Evolutionary conservation across 108 stramenopile genomes (phyloP).

Genomic region (Fistulifera solaris): DNA sequence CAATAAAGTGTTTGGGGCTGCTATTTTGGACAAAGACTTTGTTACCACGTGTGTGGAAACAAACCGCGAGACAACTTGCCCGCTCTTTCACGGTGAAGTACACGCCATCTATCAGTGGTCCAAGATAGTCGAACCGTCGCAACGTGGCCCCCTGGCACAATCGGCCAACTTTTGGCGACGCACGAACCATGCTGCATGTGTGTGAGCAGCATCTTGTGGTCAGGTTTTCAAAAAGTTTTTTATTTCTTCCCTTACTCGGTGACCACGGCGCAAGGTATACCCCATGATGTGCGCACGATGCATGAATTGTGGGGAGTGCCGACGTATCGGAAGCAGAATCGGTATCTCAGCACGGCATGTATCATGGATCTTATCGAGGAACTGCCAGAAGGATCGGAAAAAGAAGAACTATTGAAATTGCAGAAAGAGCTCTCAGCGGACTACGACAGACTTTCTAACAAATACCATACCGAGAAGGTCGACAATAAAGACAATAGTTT

Average conservation of each 20-base stretch:
- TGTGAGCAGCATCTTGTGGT: constrained; percentile 43
- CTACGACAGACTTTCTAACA: constrained; percentile 30
- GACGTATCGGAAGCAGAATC: constrained; percentile 47
- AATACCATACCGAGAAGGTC: constrained; percentile 44
- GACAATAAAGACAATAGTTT: constrained; percentile 32
- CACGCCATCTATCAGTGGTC: constrained; percentile 36
- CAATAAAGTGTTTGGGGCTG: constrained; percentile 54
- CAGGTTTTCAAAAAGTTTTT: constrained; percentile 29
- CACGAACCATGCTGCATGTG: constrained; percentile 65
- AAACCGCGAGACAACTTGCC: constrained; percentile 33
- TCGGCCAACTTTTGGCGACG: constrained; percentile 31
- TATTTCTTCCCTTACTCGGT: constrained; percentile 44
- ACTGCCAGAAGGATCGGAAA: constrained; percentile 25
- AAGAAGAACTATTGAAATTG: constrained; percentile 16
- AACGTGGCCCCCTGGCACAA: constrained; percentile 33
- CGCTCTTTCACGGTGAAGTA: constrained; percentile 47
- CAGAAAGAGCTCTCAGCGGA: constrained; percentile 18
- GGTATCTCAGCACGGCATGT: constrained; percentile 29
- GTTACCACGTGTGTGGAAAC: constrained; percentile 14
- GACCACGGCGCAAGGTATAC: constrained; percentile 41
- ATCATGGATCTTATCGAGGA: constrained; percentile 32
- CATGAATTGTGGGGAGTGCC: constrained; percentile 54
- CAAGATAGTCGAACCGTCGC: constrained; percentile 19
- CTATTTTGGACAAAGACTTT: constrained; percentile 23
- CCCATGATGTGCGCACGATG: constrained; percentile 54